Evolutionary conservation across 2,329 filamentous ascomycete genomes (phyloP), one percentile per base, ranked within the genome.

Genomic region (Colletotrichum lindemuthianum): DNA sequence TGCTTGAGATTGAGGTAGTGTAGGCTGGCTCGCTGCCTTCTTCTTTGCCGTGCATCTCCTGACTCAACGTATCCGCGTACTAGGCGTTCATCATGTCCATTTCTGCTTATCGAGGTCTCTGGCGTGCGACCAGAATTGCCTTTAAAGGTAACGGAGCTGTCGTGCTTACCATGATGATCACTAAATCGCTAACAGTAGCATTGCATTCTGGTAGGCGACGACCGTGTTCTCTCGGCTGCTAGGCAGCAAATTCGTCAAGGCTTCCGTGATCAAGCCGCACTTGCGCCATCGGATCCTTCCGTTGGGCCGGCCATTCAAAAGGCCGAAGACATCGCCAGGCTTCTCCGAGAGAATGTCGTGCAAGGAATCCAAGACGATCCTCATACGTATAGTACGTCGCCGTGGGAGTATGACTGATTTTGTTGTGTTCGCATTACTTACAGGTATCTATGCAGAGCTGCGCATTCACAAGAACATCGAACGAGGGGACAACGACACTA

Each of bases 381-480:
- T 1, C 77, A 86, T 60, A 82, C 75, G 47, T 92, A 89, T 70
- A 86, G 90, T 92, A 80, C 63, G 89, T 82, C 15, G 3, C 5
- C n/a, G 13, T 15, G n/a, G 2, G 15, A 4, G 36, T 33, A 16
- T 49, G n/a, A 12, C 10, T 39, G n/a, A 37, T 32, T 13, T n/a
- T 6, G 8, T 40, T 36, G 4, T 10, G 13, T 15, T 12, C n/a
- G 12, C 12, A 13, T 9, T 59, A 33, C 47, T 66, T 34, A 66
- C 24, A 49, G 5, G 11, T 24, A 33, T 13, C 10, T 3, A 24
- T 43, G 39, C 70, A 97, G 93, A 91, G 74, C 80, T 98, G 61
- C 86, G 90, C 55, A 97, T 99, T 78, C 96, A 98, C 76, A 86
- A 97, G 66, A 82, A 97, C 69, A 99, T 91, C 36, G 95, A 99